These are phyloP conservation scores for Zalaria obscura DNA, from an alignment of 2,329 filamentous ascomycete species.

Conservation along the genomic window DNA sequence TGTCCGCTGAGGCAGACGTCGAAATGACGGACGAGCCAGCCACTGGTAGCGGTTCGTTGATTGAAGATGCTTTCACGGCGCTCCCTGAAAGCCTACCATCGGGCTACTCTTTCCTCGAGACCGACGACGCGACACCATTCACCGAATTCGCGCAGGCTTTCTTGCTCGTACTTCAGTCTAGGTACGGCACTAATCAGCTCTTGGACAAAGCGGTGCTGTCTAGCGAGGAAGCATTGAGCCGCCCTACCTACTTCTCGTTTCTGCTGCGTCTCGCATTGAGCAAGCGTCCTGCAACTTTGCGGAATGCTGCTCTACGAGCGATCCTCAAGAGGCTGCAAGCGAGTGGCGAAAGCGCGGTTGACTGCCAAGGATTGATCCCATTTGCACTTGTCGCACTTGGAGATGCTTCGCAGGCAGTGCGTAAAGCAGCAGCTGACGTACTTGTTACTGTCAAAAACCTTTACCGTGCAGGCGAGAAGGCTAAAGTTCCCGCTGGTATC, in stretches of 20 bases:
- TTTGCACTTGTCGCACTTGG: slow-evolving; percentile 63
- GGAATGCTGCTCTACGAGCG: slow-evolving; percentile 54
- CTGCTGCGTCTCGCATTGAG: slow-evolving; percentile 63
- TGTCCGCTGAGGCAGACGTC: slow-evolving; percentile 35
- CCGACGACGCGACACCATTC: slow-evolving; percentile 2
- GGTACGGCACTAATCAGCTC: slow-evolving; percentile 3
- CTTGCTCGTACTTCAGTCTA: slow-evolving; percentile 1
- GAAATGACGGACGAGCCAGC: slow-evolving; percentile 30
- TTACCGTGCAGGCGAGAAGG: slow-evolving; percentile 23
- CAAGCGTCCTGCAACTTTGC: slow-evolving; percentile 52
- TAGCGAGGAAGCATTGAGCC: slow-evolving; percentile 31
- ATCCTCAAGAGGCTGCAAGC: slow-evolving; percentile 43
- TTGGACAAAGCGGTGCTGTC: slow-evolving; percentile 1
- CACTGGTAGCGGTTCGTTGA: background rate
- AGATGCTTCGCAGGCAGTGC: slow-evolving; percentile 63
- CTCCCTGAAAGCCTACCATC: slow-evolving; percentile 1
- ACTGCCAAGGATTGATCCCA: slow-evolving; percentile 71
- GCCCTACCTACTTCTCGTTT: slow-evolving; percentile 60
- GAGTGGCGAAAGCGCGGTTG: slow-evolving; percentile 35
- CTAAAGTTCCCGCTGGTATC: slow-evolving; percentile 13
- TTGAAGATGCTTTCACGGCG: slow-evolving; percentile 1
- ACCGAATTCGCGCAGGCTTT: slow-evolving; percentile 5
- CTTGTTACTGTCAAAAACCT: slow-evolving; percentile 40
- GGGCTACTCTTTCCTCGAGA: slow-evolving; percentile 6
- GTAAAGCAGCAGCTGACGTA: slow-evolving; percentile 59